Evolutionary conservation across 225 moss, liverwort and hornwort genomes (phyloP).

Genomic region (Ulota crispa): DNA sequence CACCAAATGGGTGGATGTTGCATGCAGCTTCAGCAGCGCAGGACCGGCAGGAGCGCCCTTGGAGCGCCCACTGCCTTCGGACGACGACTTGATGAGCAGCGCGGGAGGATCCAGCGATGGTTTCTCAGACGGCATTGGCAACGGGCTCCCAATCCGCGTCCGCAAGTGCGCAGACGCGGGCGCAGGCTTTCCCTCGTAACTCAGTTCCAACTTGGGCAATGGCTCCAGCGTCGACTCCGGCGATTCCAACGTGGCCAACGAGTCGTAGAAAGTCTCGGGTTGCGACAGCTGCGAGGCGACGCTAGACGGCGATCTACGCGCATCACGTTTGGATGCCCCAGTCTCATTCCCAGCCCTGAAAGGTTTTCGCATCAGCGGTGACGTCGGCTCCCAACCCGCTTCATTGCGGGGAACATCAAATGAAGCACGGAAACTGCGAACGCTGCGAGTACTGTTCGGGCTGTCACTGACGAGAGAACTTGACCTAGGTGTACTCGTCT

Average conservation of each 20-base stretch:
- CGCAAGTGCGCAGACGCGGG: slow-evolving; percentile 45
- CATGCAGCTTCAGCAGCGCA: slow-evolving; percentile 35
- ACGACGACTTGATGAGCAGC: slow-evolving; percentile 27
- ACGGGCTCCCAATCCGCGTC: slow-evolving; percentile 4
- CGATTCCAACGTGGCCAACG: slow-evolving; percentile 24
- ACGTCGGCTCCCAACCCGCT: slow-evolving; percentile 1
- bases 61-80: slow-evolving; percentile 29
- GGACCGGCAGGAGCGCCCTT: slow-evolving; percentile 13
- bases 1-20: slow-evolving; percentile 4
- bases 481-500: slow-evolving; percentile 2
- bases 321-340: background rate
- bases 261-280: slow-evolving; percentile 30
- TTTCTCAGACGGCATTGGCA: slow-evolving; percentile 17
- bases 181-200: slow-evolving; percentile 42
- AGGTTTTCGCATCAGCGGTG: slow-evolving; percentile 9
- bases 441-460: slow-evolving; percentile 28
- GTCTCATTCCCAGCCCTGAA: slow-evolving; percentile 8
- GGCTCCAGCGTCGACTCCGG: background rate
- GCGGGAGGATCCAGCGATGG: background rate
- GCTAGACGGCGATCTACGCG: background rate
- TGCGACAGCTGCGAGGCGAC: slow-evolving; percentile 17
- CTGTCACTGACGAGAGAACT: slow-evolving; percentile 10
- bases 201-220: slow-evolving; percentile 36
- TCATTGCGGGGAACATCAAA: slow-evolving; percentile 1
- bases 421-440: slow-evolving; percentile 18